Conservation (phyloP, 139 green algal genomes). For the Diplosphaera chodatii region DNA sequence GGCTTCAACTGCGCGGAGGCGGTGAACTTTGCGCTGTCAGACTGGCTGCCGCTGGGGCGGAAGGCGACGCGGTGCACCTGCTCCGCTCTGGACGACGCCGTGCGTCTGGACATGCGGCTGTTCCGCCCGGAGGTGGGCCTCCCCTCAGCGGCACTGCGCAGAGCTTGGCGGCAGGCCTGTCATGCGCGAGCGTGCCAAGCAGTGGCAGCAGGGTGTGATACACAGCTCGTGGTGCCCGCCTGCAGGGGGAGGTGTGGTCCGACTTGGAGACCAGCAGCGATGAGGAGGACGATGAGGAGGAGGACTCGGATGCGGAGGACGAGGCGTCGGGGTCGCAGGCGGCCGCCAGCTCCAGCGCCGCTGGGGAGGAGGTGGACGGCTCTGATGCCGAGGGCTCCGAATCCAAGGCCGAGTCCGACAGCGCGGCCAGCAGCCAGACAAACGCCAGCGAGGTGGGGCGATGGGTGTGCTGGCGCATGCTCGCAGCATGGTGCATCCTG, state of each 20-base stretch:
- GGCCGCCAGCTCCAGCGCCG: too few relatives aligned
- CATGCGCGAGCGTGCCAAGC: too few relatives aligned
- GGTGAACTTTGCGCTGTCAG: slow-evolving; percentile 63
- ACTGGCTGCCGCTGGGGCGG: slow-evolving; percentile 50
- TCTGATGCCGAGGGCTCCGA: slow-evolving; percentile 2
- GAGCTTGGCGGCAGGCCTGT: too few relatives aligned
- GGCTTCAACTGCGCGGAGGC: slow-evolving; percentile 79
- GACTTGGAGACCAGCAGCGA: background rate
- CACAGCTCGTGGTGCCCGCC: background rate
- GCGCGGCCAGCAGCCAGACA: slow-evolving; percentile 9
- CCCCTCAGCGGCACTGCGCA: too few relatives aligned
- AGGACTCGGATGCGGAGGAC: background rate
- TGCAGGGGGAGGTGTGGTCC: background rate
- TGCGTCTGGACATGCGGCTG: slow-evolving; percentile 76
- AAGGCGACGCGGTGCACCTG: slow-evolving; percentile 32
- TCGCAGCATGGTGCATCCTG: too few relatives aligned
- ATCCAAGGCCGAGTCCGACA: slow-evolving; percentile 5
- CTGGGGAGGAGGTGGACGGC: background rate
- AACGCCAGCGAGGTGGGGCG: slow-evolving; percentile 4
- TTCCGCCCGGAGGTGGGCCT: slow-evolving; percentile 35
- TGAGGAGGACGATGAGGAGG: background rate
- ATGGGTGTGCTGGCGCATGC: too few relatives aligned
- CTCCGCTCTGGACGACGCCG: slow-evolving; percentile 44
- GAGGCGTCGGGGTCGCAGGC: background rate
- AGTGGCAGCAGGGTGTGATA: background rate